These are phyloP conservation scores for Leccinum uliginosum DNA, from an alignment of 768 basidiomycete genomes.

Conservation along the genomic window DNA sequence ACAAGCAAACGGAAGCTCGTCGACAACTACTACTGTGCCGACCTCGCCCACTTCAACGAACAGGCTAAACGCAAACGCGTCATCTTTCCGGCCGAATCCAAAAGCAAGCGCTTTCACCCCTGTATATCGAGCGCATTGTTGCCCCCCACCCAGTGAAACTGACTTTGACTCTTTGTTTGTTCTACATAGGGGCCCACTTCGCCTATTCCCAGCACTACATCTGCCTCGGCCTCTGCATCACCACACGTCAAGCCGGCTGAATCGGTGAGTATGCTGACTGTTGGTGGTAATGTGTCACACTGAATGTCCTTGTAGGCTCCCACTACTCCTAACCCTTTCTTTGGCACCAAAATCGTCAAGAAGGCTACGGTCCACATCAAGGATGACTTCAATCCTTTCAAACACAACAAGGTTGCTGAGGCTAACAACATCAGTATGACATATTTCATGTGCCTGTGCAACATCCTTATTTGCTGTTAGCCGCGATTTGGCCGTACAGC, in stretches of 20 bases:
- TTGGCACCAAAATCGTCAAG: constrained; percentile 74
- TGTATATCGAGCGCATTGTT: constrained; percentile 32
- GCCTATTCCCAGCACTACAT: constrained; percentile 39
- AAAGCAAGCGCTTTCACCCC: constrained; percentile 76
- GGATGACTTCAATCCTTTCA: constrained; percentile 98
- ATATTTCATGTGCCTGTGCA: not conserved
- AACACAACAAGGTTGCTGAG: constrained; percentile 75
- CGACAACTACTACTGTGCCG: constrained; percentile 35
- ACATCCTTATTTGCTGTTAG: constrained; percentile 34
- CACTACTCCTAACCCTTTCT: constrained; percentile 79
- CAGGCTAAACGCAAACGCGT: constrained; percentile 83
- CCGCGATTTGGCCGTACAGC: constrained; percentile 79
- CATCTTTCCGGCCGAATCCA: constrained; percentile 86
- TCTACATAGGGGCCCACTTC: constrained; percentile 41
- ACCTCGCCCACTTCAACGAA: constrained; percentile 54
- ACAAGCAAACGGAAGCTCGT: constrained; percentile 28
- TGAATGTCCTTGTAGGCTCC: constrained; percentile 32
- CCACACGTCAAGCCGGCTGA: constrained; percentile 61
- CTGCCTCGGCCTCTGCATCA: constrained; percentile 48
- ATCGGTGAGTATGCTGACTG: constrained; percentile 33
- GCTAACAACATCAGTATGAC: constrained; percentile 70
- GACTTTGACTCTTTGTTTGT: constrained; percentile 12
- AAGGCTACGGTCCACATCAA: constrained; percentile 80
- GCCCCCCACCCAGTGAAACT: constrained; percentile 9
- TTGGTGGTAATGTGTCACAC: not conserved